Evolutionary conservation across 129 eudicot species (phyloP), one percentile per base, ranked within the genome.

Genomic region (Scalesia atractyloides): DNA sequence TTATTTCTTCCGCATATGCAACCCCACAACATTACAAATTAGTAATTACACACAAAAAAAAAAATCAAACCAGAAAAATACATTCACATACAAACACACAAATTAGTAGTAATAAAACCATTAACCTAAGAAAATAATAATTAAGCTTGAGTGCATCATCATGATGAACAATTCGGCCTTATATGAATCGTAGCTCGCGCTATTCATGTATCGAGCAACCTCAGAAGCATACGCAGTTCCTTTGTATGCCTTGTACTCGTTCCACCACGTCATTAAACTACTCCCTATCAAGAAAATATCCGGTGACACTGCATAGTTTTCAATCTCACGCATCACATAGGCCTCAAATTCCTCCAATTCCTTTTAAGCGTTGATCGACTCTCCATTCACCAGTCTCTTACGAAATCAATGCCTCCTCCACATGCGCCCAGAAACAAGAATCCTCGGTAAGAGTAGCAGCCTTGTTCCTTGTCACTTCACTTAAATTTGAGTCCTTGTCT

Each of bases 391-490:
- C 79, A 26, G 20, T 26, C 43, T 75, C 70, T 9, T 9, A 74
- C 2, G 51, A 74, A 39, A 80, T 79, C 65, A 59, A 48, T 9
- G 85, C 87, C 63, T 86, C 90, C 76, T 86, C 90, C 1, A 82
- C 90, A 10, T 53, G 72, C 0, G 87, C 90, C 87, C 85, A 82
- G 41, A 86, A 86, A 51, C 87, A 80, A 59, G 90, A 80, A 69
- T 86, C 87, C 36, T 80, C 83, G 0, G 81, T 82, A 20, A 77
- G 59, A 66, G 83, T 82, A 30, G 49, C 60, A 37, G 84, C 72
- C 34, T 70, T 49, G 8, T 15, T 64, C 8, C 69, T 71, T 11
- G 73, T 77, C 54, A 5, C 14, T 33, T 48, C 7, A 9, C 39
- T 63, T 73, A 70, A 9, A 66, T 52, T 85, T 82, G 33, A 69